phyloP scores from a whole-genome alignment of 495 filamentous ascomycete genomes.

The Pseudevernia furfuracea region DNA sequence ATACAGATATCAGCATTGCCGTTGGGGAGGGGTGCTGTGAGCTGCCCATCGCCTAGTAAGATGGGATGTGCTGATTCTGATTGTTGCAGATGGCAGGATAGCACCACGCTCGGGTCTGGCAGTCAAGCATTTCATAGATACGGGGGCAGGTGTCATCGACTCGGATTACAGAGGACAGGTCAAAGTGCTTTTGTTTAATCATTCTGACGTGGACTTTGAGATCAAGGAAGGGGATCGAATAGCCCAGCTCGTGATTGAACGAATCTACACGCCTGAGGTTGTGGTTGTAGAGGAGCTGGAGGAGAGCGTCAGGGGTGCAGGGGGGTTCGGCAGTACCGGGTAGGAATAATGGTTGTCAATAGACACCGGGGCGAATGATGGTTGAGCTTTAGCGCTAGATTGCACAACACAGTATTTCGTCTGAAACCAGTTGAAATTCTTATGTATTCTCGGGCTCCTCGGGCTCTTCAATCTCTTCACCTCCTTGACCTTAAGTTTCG shows the following conservation, averaged over 20 bases:
- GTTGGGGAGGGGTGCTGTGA: slow-evolving; percentile 81
- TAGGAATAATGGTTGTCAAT: background rate
- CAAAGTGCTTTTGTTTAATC: slow-evolving; percentile 91
- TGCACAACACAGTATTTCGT: background rate
- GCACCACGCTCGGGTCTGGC: slow-evolving; percentile 90
- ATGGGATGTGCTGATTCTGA: background rate
- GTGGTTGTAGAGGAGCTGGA: slow-evolving; percentile 79
- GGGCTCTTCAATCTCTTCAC: background rate
- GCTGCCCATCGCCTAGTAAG: slow-evolving; percentile 25
- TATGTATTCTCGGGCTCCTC: background rate
- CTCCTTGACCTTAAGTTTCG: background rate
- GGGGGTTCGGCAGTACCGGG: background rate
- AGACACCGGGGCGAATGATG: background rate
- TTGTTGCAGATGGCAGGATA: slow-evolving; percentile 67
- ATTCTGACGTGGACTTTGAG: slow-evolving; percentile 71
- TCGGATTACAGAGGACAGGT: slow-evolving; percentile 93
- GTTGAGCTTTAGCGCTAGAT: background rate
- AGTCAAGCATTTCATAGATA: slow-evolving; percentile 88
- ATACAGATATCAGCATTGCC: slow-evolving; percentile 83
- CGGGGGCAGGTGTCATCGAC: slow-evolving; percentile 92
- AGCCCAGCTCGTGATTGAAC: slow-evolving; percentile 88
- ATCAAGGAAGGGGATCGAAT: slow-evolving; percentile 81
- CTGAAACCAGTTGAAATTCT: background rate
- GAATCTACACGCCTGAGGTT: slow-evolving; percentile 88
- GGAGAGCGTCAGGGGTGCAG: slow-evolving; percentile 76